Conservation (phyloP, 2,329 filamentous ascomycete species). For the Sporothrix curviconia region DNA sequence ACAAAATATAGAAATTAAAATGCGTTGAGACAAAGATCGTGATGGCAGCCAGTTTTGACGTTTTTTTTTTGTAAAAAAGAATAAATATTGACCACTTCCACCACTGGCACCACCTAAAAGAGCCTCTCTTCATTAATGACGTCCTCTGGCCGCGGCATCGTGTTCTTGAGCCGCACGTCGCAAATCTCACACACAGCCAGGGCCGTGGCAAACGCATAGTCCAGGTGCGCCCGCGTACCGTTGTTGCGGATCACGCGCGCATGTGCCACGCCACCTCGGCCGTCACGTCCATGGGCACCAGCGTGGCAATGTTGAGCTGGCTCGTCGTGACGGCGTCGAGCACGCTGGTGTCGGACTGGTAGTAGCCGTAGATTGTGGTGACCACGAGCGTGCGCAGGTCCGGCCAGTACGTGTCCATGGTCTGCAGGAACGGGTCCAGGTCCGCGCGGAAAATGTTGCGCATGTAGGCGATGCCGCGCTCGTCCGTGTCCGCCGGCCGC, state of each 20-base stretch:
- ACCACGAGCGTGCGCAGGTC: constrained; percentile 23
- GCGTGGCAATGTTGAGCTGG: constrained; percentile 23
- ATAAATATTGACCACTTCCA: not conserved
- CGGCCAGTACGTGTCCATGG: constrained; percentile 24
- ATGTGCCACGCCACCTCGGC: constrained; percentile 25
- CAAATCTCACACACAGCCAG: constrained; percentile 17
- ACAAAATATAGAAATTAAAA: not conserved
- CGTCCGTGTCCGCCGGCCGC: constrained; percentile 13
- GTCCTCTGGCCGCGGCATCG: constrained; percentile 21
- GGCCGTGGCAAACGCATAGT: constrained; percentile 16
- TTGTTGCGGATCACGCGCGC: constrained; percentile 23
- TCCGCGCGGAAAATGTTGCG: constrained; percentile 25
- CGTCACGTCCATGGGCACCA: constrained; percentile 24
- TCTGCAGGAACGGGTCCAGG: constrained; percentile 22
- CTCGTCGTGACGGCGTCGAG: constrained; percentile 21
- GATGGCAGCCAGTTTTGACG: not conserved
- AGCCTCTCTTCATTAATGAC: constrained; percentile 19
- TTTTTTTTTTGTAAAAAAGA: not conserved
- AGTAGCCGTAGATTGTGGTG: constrained; percentile 24
- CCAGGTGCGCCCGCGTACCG: constrained; percentile 19
- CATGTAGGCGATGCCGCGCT: constrained; percentile 22
- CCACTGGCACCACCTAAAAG: not conserved
- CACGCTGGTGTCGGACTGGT: constrained; percentile 23
- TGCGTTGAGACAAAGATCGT: not conserved
- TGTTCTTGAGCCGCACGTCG: constrained; percentile 20